Evolutionary conservation across 176 grass and related monocot species (phyloP), one percentile per base, ranked within the genome.

Genomic region (Bonia amplexicaulis): DNA sequence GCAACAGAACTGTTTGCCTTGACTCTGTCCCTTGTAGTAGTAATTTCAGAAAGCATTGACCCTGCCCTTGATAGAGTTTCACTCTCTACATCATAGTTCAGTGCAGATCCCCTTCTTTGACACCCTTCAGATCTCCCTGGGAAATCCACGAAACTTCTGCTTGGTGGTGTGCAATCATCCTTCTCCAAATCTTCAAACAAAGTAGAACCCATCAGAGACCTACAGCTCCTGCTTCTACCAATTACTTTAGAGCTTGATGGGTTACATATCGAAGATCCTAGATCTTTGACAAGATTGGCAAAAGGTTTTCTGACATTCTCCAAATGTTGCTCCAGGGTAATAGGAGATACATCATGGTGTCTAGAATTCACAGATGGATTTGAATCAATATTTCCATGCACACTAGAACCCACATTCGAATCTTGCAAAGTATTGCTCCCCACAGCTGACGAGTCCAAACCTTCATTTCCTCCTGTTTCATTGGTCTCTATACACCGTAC

Each of bases 241-340:
- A 92, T 83, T 75, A 82, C 86, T 92, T 25, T 92, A 82, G 78
- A 89, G 44, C 82, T 85, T 39, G 80, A 66, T 1, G 84, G 75
- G n/a, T 88, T 82, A 13, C 22, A 66, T 26, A 61, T 83, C 72
- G 90, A 88, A 69, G 90, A 88, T 54, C 80, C 88, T 60, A 85
- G 70, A 84, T 90, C 90, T 71, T 77, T 75, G 16, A 80, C 85
- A 41, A 94, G 74, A 85, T 60, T 87, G 67, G 74, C 73, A 77
- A 95, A 81, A 69, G 87, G 89, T 69, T 92, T 99, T 66, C 58
- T 94, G 39, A 94, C 90, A 85, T 92, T 96, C 71, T 96, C 91
- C 48, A 99, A 90, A 85, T 99, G 96, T 55, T 96, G 91, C 80
- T 96, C 96, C 55, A 99, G 81, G 69, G 91, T 96, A 78, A 96